Evolutionary conservation across 2,329 filamentous ascomycete genomes (phyloP), one percentile per base, ranked within the genome.

Genomic region (Leptographium lundbergii): DNA sequence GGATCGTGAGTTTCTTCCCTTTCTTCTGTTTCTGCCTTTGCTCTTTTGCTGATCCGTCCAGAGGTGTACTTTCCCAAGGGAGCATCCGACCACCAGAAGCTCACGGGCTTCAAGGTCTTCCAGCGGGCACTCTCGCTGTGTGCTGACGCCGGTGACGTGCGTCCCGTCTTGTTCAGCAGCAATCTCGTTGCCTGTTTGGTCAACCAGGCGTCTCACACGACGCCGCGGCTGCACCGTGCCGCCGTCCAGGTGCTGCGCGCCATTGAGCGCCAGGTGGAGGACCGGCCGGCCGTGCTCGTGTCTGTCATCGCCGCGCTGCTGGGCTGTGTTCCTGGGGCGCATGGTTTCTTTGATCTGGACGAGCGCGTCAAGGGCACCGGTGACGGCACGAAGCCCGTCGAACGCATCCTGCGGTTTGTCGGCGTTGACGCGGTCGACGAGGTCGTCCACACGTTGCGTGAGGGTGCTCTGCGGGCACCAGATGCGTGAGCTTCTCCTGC

Each of bases 31-130:
- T 6, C 34, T 36, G 34, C 9, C 14, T 3, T 39, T 6, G 13
- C 14, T 13, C 36, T 9, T 17, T 39, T 60, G 14, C 32, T 51
- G 66, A 74, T 63, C 24, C 32, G 13, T n/a, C 0, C 63, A 92
- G 88, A 92, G 68, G 87, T 88, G 10, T 78, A 96, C 4, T 96
- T 97, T 69, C 86, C 89, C 6, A 82, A 86, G 59, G 84, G 81
- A 13, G 87, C 91, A 9, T 95, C 91, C 1, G 85, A 91, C 51
- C 89, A 91, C 65, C 87, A 95, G 59, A 97, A 96, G 71, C 90
- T 89, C 67, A 91, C 90, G 71, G 94, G 94, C 0, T 92, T 97
- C 72, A 84, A 91, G 66, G 81, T 97, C 2, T 89, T 96, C 67
- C 84, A 87, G 66, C 89, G 87, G 67, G 82, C 91, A 65, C 73